A percentile compares a stretch with the other conserved stretches of the same genome.
Conservation (phyloP, 2,329 filamentous ascomycete genomes). For the Raffaelea arxii region DNA sequence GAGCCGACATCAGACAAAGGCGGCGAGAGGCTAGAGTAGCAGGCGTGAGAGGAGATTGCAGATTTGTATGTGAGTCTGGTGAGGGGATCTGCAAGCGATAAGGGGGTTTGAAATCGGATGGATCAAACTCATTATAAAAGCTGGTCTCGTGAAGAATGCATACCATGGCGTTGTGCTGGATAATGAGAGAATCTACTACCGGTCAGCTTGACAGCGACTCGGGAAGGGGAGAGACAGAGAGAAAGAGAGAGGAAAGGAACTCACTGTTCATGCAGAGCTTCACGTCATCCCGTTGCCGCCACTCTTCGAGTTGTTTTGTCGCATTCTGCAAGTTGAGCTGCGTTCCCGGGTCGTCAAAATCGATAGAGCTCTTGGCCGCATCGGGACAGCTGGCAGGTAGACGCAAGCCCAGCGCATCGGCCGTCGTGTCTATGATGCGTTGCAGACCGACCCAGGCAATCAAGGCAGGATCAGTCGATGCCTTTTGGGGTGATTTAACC, state of each 20-base stretch:
- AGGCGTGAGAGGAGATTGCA: background rate
- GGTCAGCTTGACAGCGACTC: background rate
- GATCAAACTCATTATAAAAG: constrained; percentile 10
- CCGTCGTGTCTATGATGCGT: constrained; percentile 3
- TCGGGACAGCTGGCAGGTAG: background rate
- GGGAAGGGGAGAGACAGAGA: background rate
- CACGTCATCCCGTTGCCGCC: constrained; percentile 2
- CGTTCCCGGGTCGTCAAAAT: constrained; percentile 2
- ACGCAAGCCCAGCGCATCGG: constrained; percentile 1
- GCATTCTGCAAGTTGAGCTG: constrained; percentile 5
- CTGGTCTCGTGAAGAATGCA: constrained; percentile 8
- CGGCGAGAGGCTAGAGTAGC: constrained; percentile 2
- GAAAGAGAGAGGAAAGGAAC: background rate
- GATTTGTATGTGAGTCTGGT: background rate
- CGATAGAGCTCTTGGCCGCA: background rate
- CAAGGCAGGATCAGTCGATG: constrained; percentile 1
- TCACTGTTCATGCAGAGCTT: constrained; percentile 8
- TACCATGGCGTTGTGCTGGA: constrained; percentile 8
- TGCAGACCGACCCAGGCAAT: constrained; percentile 9
- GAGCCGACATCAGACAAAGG: constrained; percentile 6
- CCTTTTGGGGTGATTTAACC: constrained; percentile 4
- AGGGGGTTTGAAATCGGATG: constrained; percentile 8
- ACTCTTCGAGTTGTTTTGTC: constrained; percentile 5
- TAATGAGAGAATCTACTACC: constrained; percentile 7
- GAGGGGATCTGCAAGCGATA: constrained; percentile 7